These are phyloP conservation scores for Ceriops decandra DNA, from an alignment of 345 rosid species.

Conservation along the genomic window DNA sequence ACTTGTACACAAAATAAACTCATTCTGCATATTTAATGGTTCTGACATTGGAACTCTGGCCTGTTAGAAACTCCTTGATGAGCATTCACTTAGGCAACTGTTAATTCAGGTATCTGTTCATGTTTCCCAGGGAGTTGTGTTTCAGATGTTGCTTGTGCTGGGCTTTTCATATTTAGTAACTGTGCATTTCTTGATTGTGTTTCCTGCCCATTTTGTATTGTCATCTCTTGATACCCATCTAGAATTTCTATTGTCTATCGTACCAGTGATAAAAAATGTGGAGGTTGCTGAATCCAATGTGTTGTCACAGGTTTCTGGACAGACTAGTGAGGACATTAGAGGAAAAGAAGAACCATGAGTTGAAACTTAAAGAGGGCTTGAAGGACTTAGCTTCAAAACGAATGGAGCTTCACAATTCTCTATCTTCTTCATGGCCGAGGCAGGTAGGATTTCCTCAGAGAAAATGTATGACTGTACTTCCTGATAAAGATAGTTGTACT, in stretches of 20 bases:
- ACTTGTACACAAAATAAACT: too few species aligned
- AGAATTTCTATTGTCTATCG: too few species aligned
- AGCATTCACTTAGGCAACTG: too few species aligned
- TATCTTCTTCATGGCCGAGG: constrained; percentile 92
- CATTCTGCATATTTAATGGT: too few species aligned
- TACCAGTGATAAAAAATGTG: too few species aligned
- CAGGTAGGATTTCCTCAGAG: constrained; percentile 40
- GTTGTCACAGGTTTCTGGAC: constrained; percentile 67
- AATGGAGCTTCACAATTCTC: constrained; percentile 88
- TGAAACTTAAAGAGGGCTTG: constrained; percentile 72
- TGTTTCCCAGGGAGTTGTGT: neutral
- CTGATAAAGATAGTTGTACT: neutral
- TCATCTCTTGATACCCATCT: too few species aligned
- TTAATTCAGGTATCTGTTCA: too few species aligned
- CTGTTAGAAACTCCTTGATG: too few species aligned
- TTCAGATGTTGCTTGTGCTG: neutral
- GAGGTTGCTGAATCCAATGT: neutral
- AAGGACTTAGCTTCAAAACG: constrained; percentile 74
- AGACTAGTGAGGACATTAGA: constrained; percentile 76
- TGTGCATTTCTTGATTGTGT: too few species aligned
- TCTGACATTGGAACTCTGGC: too few species aligned
- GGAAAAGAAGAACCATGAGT: constrained; percentile 82
- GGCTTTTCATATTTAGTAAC: neutral
- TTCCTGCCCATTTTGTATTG: too few species aligned
- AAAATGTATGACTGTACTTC: neutral